Evolutionary conservation across 345 rosid species (phyloP).

Genomic region (Sisymbrium altissimum): DNA sequence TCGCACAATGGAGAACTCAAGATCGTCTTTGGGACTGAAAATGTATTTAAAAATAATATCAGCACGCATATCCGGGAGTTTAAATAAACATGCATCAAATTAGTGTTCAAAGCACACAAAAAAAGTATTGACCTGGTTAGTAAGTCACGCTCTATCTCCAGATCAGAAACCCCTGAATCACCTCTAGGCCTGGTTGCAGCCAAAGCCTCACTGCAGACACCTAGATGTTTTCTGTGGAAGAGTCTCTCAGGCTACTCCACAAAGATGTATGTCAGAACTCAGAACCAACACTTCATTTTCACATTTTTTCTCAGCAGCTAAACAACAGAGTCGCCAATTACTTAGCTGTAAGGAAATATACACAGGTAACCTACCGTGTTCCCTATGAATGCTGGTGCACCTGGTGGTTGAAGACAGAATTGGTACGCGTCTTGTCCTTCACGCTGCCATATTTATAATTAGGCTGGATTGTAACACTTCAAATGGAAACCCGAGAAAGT

Average conservation of each 20-base stretch:
- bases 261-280: slow-evolving; percentile 33
- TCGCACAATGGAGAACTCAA: slow-evolving; percentile 80
- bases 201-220: slow-evolving; percentile 75
- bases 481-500: background rate
- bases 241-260: slow-evolving; percentile 94
- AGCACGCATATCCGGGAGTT: slow-evolving; percentile 5
- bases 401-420: slow-evolving; percentile 85
- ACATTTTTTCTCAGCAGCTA: background rate
- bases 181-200: slow-evolving; percentile 94
- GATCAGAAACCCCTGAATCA: slow-evolving; percentile 53
- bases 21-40: slow-evolving; percentile 78
- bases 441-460: slow-evolving; percentile 35
- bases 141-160: slow-evolving; percentile 71
- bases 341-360: background rate
- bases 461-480: background rate
- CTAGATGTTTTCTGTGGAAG: slow-evolving; percentile 67
- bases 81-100: background rate
- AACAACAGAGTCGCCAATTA: background rate
- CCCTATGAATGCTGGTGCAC: slow-evolving; percentile 86
- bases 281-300: slow-evolving; percentile 30
- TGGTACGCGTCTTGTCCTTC: slow-evolving; percentile 88
- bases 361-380: slow-evolving; percentile 58
- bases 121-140: slow-evolving; percentile 56
- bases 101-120: background rate
- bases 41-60: slow-evolving; percentile 1